Evolutionary conservation across 1,284 basidiomycete genomes (phyloP), one percentile per base, ranked within the genome.

Genomic region (Leccinum griseonigrum): DNA sequence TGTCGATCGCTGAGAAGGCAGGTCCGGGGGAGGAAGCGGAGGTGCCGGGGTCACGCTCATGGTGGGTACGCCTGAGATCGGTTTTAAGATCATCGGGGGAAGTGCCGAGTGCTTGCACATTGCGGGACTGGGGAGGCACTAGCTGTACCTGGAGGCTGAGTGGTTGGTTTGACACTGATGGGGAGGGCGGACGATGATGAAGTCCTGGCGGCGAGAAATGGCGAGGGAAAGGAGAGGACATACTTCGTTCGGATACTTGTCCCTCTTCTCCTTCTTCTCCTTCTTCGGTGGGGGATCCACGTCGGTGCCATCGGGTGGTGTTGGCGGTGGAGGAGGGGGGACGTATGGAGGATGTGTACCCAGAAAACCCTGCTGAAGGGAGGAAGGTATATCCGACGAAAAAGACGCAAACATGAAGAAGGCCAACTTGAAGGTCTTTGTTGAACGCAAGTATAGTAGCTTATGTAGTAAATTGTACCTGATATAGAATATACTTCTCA

Each of bases 91-190:
- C 63, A 14, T 69, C 65, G 55, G 65, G 66, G 13, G 66, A 65
- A 29, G 62, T 32, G 43, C 81, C 82, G 58, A 77, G 71, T 5
- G 79, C 80, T 34, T 76, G 78, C 3, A 79, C 72, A 7, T 64
- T 43, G 28, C 82, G 81, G 22, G 80, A 75, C 61, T 83, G 80
- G 0, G 88, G 88, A 13, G 90, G 90, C 9, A 97, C 90, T 34
- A 98, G 87, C 75, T 98, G 96, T 6, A 98, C 89, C 74, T 98
- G 96, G 1, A 98, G 83, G 74, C 97, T 97, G 56, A 97, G 81
- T 0, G 95, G 93, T 68, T 97, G 94, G 67, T 91, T 92, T 18
- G 86, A 83, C 72, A 89, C 89, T 16, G 89, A 85, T 0, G 94
- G 91, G 94, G 94, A 1, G 92, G 92, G 57, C 92, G 85, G 53